Conservation (phyloP, 352 stramenopile species). For the Globisporangium carolinianum region DNA sequence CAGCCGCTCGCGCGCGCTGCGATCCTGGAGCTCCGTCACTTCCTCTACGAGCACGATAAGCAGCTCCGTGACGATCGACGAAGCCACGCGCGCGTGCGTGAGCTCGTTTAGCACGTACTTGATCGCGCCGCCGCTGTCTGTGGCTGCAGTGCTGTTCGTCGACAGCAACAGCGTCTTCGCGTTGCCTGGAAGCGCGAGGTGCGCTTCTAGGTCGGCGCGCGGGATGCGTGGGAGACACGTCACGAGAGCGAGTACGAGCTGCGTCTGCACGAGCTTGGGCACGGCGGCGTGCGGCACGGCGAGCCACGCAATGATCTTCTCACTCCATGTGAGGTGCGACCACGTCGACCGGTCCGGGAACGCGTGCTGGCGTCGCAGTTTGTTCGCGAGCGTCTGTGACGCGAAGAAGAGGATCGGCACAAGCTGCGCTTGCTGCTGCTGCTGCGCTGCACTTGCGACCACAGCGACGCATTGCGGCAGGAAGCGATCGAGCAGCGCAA, state of each 20-base stretch:
- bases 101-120: constrained; percentile 55
- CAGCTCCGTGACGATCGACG: constrained; percentile 40
- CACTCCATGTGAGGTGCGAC: constrained; percentile 32
- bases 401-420: constrained; percentile 71
- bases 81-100: constrained; percentile 23
- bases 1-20: constrained; percentile 37
- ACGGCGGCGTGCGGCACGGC: constrained; percentile 17
- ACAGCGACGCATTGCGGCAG: constrained; percentile 17
- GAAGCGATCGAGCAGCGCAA: constrained; percentile 53
- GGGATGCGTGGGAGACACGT: constrained; percentile 47
- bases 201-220: constrained; percentile 24
- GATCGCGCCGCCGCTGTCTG: constrained; percentile 24
- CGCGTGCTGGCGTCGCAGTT: constrained; percentile 53
- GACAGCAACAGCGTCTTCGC: neutral
- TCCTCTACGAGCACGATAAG: constrained; percentile 71
- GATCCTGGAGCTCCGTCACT: constrained; percentile 43
- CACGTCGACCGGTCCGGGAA: constrained; percentile 18
- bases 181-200: constrained; percentile 10
- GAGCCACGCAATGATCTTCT: constrained; percentile 57
- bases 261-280: constrained; percentile 65
- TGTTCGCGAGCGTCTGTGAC: constrained; percentile 77
- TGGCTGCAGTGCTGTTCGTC: neutral
- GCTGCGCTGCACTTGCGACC: constrained; percentile 1
- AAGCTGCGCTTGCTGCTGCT: constrained; percentile 13
- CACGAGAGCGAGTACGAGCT: constrained; percentile 65